Percentiles rank a stretch among this genome's conserved stretches.
These are phyloP conservation scores for Trypethelium eluteriae DNA, from an alignment of 495 filamentous ascomycete genomes.

Conservation along the genomic window DNA sequence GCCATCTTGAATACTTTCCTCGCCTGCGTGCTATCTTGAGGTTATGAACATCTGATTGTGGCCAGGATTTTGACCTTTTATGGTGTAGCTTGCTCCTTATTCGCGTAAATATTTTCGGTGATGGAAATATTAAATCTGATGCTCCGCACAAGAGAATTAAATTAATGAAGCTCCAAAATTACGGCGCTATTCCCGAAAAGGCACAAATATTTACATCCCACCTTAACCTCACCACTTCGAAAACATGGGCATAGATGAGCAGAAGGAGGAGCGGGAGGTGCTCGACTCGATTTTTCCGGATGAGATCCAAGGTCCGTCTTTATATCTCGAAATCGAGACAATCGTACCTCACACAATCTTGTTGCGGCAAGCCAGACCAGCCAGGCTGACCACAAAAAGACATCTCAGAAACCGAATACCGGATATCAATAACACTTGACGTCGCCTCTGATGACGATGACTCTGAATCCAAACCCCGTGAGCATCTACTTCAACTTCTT, in stretches of 20 bases:
- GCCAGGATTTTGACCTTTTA: not conserved
- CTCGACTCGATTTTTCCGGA: constrained; percentile 97
- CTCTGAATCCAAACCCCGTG: constrained; percentile 41
- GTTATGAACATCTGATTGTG: not conserved
- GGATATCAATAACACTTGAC: constrained; percentile 74
- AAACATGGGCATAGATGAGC: constrained; percentile 85
- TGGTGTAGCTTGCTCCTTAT: not conserved
- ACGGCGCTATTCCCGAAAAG: constrained; percentile 6
- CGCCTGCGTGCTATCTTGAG: not conserved
- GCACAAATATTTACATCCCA: not conserved
- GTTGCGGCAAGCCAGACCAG: not conserved
- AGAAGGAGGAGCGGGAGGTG: constrained; percentile 91
- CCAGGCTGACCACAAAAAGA: constrained; percentile 43
- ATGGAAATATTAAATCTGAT: not conserved
- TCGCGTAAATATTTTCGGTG: not conserved
- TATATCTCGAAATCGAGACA: constrained; percentile 14
- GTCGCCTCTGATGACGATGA: constrained; percentile 54
- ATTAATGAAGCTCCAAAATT: not conserved
- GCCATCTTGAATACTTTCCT: constrained; percentile 25
- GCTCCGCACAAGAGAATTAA: not conserved
- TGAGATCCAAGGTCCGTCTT: constrained; percentile 72
- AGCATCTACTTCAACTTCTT: not conserved
- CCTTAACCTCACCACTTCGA: not conserved
- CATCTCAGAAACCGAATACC: constrained; percentile 77
- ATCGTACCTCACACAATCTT: not conserved